Base-by-base conservation (phyloP, 129 eudicot genomes). In the Chrysanthemum makinoi region DNA sequence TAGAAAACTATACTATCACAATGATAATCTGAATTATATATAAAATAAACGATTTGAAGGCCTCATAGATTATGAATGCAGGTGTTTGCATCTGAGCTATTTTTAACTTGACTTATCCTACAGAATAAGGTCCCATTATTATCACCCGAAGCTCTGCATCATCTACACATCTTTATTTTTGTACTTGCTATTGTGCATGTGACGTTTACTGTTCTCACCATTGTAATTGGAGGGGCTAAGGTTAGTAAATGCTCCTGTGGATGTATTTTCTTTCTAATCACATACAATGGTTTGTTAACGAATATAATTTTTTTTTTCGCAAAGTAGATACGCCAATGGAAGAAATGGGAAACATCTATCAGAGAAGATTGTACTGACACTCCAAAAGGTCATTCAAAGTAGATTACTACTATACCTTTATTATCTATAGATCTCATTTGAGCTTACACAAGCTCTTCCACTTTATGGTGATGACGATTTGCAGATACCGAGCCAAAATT, bases 151-250 rank as follows among this genome's bases (percentile, higher is more conserved):
- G 93, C 86, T 46, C 48, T 90, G 70, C 98, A 94, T 86, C 97
- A 94, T 86, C 91, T 94, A 18, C 98, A 94, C 73, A 89, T 92
- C 77, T 92, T 92, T 81, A 92, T 92, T 72, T 92, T 92, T 77
- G 88, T 92, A 56, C 86, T 94, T 62, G 98, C 98, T 19, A 66
- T 94, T 71, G 98, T 94, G 68, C 98, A 94, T 20, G 96, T 87
- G 60, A 81, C 86, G 0, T 89, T 86, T 75, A 87, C 90, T 76
- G 93, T 81, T 70, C 90, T 94, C 79, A 94, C 98, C 12, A 75
- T 79, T 74, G 77, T 94, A 39, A 85, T 89, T 77, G 98, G 96
- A 52, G 87, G 93, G 15, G 76, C 80, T 72, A 89, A 85, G 87
- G 98, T 91, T 64, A 52, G 80, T 69, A 68, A 50, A 56, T 15